Evolutionary conservation across 2,329 filamentous ascomycete genomes (phyloP).

Genomic region (Aureobasidium pullulans): DNA sequence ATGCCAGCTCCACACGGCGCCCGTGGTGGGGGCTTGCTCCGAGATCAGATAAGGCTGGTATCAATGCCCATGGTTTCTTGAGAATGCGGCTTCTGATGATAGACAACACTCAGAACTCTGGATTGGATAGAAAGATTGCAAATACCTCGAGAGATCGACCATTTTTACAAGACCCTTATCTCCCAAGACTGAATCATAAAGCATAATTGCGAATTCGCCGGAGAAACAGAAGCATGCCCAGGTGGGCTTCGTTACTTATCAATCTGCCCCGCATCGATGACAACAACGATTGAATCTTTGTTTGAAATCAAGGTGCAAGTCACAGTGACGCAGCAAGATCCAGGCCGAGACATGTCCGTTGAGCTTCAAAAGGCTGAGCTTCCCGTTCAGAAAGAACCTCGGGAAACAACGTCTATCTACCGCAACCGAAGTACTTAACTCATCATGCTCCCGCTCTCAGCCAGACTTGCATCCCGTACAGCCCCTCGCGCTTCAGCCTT

Average conservation of each 20-base stretch:
- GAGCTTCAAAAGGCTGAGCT: neutral
- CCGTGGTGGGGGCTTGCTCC: neutral
- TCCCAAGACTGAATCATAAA: neutral
- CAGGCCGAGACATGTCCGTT: neutral
- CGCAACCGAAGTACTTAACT: neutral
- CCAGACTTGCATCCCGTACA: conserved; percentile 3
- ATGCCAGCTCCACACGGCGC: neutral
- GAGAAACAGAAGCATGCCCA: neutral
- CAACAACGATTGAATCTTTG: neutral
- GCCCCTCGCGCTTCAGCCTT: conserved; percentile 1
- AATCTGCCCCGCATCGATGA: conserved; percentile 2
- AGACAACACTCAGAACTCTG: no score
- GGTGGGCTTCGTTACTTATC: neutral
- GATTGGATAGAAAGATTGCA: no score
- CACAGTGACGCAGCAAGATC: conserved; percentile 2
- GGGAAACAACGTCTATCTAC: neutral
- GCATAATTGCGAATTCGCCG: neutral
- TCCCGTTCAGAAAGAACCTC: neutral
- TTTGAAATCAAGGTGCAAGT: neutral
- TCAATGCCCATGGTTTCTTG: neutral
- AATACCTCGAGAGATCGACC: no score
- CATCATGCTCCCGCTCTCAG: conserved; percentile 9
- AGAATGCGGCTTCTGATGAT: no score
- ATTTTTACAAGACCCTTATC: no score
- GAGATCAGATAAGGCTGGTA: neutral